Conservation (phyloP, 2,329 filamentous ascomycete genomes). For the Diaporthe eres region DNA sequence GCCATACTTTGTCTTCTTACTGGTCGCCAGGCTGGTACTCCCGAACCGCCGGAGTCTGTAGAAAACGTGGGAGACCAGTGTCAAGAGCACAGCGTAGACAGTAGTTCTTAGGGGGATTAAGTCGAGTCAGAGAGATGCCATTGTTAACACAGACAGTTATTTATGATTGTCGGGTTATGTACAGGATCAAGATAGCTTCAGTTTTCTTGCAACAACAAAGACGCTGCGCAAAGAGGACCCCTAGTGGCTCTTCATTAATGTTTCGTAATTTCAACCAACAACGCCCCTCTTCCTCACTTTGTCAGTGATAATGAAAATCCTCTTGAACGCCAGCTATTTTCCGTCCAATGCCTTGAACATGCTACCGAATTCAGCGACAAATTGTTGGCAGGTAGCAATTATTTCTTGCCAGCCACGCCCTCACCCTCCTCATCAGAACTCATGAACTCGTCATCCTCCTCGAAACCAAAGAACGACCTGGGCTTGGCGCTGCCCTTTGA, state of each 20-base stretch:
- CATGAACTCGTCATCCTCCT: slow-evolving; percentile 83
- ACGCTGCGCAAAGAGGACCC: not conserved
- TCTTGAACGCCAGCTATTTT: not conserved
- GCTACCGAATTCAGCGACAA: not conserved
- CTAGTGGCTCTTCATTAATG: not conserved
- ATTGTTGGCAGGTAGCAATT: slow-evolving; percentile 31
- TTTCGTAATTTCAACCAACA: not conserved
- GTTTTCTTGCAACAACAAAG: not conserved
- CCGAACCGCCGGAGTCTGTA: not conserved
- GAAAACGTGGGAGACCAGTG: not conserved
- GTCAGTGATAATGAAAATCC: not conserved
- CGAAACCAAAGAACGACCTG: slow-evolving; percentile 79
- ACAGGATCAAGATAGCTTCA: not conserved
- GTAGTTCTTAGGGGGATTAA: not conserved
- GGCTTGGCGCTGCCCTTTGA: slow-evolving; percentile 50
- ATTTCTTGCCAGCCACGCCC: slow-evolving; percentile 47
- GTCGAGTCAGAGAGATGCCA: not conserved
- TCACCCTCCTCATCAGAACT: slow-evolving; percentile 75
- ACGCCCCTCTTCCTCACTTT: slow-evolving; percentile 24
- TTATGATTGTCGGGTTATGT: not conserved
- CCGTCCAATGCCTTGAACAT: not conserved
- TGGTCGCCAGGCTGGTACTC: no score
- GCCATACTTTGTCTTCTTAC: no score
- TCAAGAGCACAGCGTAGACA: not conserved
- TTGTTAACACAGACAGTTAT: not conserved